Percentiles rank a stretch among this genome's conserved stretches.
Conservation (phyloP, 257 asterid species). For the Solanum pennellii region DNA sequence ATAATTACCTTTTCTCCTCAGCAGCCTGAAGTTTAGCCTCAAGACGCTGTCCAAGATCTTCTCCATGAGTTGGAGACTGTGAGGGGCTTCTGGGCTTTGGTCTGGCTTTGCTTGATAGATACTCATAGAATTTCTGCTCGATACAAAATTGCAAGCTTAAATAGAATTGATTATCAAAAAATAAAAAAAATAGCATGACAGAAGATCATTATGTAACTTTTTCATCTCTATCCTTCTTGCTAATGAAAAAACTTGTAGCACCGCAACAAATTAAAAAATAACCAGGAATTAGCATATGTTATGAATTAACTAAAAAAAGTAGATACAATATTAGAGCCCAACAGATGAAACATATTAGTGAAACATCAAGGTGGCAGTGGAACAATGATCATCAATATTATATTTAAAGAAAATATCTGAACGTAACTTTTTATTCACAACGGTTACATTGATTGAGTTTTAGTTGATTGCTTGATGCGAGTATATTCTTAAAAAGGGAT, state of each 20-base stretch:
- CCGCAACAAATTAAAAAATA: neutral
- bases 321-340: neutral
- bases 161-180: neutral
- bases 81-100: conserved; percentile 83
- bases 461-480: neutral
- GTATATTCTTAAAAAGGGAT: neutral
- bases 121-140: conserved; percentile 72
- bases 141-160: conserved; percentile 2
- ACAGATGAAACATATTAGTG: neutral
- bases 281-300: neutral
- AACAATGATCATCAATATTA: neutral
- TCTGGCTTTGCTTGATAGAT: conserved; percentile 82
- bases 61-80: conserved; percentile 53
- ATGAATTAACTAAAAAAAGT: neutral
- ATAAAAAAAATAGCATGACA: neutral
- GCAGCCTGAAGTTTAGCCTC: conserved; percentile 99
- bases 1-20: conserved; percentile 62
- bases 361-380: neutral
- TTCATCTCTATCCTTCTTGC: neutral
- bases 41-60: conserved; percentile 80
- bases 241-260: neutral
- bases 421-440: neutral
- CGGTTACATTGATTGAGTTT: neutral
- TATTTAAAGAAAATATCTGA: neutral
- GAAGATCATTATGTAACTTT: neutral